These are phyloP conservation scores for Colletotrichum magnum DNA, from an alignment of 2,329 filamentous ascomycete species.

Conservation along the genomic window DNA sequence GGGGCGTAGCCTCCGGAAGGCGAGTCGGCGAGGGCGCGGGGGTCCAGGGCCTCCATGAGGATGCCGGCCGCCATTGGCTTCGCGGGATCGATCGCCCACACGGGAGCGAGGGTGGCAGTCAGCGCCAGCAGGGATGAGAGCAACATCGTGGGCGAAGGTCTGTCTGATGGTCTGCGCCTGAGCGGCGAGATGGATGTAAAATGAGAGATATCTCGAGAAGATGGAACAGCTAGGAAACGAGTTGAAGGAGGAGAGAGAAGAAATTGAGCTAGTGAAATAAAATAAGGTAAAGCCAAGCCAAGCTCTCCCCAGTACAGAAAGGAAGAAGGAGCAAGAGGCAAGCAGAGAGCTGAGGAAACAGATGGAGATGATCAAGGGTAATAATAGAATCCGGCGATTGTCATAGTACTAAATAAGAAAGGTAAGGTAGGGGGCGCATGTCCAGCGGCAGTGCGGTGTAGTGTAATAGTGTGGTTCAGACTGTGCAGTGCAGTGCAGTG, in stretches of 20 bases:
- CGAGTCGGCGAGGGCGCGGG: slow-evolving; percentile 53
- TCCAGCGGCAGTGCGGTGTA: slow-evolving; percentile 12
- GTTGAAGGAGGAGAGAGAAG: background rate
- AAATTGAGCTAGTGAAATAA: background rate
- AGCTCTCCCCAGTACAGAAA: background rate
- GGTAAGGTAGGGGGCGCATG: slow-evolving; percentile 1
- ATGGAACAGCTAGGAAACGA: background rate
- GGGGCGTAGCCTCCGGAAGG: slow-evolving; percentile 79
- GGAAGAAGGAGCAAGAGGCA: background rate
- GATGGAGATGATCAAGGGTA: slow-evolving; percentile 25
- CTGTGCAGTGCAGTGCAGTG: slow-evolving; percentile 8
- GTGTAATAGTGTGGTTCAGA: slow-evolving; percentile 14
- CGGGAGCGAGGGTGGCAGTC: slow-evolving; percentile 44
- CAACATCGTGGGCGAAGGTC: slow-evolving; percentile 13
- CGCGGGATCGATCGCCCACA: slow-evolving; percentile 49
- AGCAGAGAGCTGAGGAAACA: background rate
- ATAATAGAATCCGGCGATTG: slow-evolving; percentile 26
- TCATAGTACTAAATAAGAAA: background rate
- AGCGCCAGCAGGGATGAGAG: slow-evolving; percentile 29
- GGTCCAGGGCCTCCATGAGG: slow-evolving; percentile 29
- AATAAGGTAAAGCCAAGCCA: slow-evolving; percentile 13
- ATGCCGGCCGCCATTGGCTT: slow-evolving; percentile 37
- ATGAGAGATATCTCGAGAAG: background rate
- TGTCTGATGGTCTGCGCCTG: background rate
- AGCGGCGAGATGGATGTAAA: background rate